Evolutionary conservation across 805 yeast genomes (phyloP), one percentile per base, ranked within the genome.

Genomic region (Candida easanensis): DNA sequence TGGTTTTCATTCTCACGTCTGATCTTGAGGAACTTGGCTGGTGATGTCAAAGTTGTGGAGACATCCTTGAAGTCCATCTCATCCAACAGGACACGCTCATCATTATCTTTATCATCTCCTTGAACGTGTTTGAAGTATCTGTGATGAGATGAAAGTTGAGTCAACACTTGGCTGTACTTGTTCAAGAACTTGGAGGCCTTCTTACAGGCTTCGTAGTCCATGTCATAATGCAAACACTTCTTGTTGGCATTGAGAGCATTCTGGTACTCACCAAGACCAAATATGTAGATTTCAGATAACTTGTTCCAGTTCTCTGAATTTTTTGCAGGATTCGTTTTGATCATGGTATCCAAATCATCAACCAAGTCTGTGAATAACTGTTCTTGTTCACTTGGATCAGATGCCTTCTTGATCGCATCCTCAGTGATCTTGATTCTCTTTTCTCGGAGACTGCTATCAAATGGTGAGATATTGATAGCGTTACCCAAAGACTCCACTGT

Each of bases 191-290:
- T 76, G 10, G 86, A 75, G 23, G 74, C 55, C 15, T 57, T 64
- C 23, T 80, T 78, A 61, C 96, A 88, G 3, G 63, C 65, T 21
- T 65, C 65, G 50, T 73, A 75, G 49, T 88, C 97, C 62, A 88
- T 85, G 61, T 91, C 91, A 34, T 79, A 73, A 42, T 84, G 80
- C 38, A 91, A 66, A 60, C 97, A 89, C 49, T 76, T 80, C 51
- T 82, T 76, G 20, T 82, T 68, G 31, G 71, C 69, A 45, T 62
- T 69, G 53, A 76, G 63, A 0, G 84, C 74, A 20, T 70, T 70
- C 14, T 76, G 76, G 45, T 73, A 77, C 32, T 79, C 77, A 30
- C 70, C 66, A 31, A 79, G 68, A 6, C 80, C 74, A 52, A 71
- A 80, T 38, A 76, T 62, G 43, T 75, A 75, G 17, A 78, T 59